Base-by-base conservation (phyloP, 352 stramenopile species). In the Phytophthora kernoviae region DNA sequence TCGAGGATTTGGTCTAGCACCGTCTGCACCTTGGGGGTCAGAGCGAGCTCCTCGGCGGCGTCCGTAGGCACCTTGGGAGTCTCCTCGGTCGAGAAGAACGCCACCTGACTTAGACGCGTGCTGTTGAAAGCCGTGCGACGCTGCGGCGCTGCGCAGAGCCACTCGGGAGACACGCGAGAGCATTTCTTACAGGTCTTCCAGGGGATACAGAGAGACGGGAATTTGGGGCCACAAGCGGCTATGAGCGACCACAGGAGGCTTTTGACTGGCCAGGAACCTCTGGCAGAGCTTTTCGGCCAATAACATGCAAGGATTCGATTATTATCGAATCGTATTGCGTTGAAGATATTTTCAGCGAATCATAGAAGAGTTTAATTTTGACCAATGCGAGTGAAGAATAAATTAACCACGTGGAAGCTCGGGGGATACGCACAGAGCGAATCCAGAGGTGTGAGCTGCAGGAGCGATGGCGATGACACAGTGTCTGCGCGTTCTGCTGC, bases 1-100 rank as follows among this genome's bases (percentile, higher is more conserved):
- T 88, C 84, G 39, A 93, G 73, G 72, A 96, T 93, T 66, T 91
- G 73, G 73, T 96, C 79, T 45, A 96, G 70, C 51, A 91, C 87
- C 22, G 61, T 75, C 73, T 96, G 81, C 54, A 96, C 87, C 76
- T 93, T 93, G 39, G 84, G 81, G 39, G 80, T 79, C 40, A 88
- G 64, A 27, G 77, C 68, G 17, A 94, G 48, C 70, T 96, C 87
- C 54, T 78, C 79, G 24, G 81, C 71, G 39, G 72, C 87, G 54
- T 47, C 81, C 20, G 75, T 50, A 17, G 73, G 67, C 54, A 70
- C 48, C 58, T 83, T 73, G 20, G 54, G n/a, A 26, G 46, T 44
- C 39, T 60, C 58, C 22, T 68, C 61, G 12, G 58, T 46, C 40
- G 80, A 90, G 70, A 89, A 91, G 70, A 84, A 85, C 18, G 65